Conservation (phyloP, 225 moss, liverwort and hornwort genomes). For the Sphagnum tenellum region DNA sequence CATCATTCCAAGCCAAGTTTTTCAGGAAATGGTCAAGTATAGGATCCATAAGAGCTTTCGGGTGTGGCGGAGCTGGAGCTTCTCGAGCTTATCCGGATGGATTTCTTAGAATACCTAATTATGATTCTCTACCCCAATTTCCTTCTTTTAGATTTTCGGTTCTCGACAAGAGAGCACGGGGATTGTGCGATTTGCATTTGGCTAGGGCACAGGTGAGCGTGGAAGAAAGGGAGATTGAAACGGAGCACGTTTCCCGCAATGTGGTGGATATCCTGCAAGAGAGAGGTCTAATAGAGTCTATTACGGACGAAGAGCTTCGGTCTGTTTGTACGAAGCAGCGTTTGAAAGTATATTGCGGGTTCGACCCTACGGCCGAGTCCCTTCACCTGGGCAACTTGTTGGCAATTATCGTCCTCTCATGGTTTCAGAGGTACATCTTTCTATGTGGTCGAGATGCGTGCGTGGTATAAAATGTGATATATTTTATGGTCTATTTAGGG, state of each 20-base stretch:
- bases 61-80: not conserved
- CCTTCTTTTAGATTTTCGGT: no score
- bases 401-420: conserved; percentile 83
- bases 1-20: not conserved
- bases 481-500: no score
- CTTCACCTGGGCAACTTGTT: conserved; percentile 93
- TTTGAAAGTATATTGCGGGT: conserved; percentile 87
- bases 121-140: no score
- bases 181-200: not conserved
- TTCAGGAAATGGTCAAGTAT: not conserved
- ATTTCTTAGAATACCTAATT: no score
- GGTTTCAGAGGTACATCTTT: conserved; percentile 67
- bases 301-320: conserved; percentile 67
- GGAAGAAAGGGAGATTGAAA: conserved; percentile 1
- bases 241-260: conserved; percentile 25
- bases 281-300: conserved; percentile 71
- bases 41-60: not conserved
- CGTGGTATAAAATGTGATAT: no score
- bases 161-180: no score
- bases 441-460: no score
- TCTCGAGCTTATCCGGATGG: not conserved
- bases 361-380: conserved; percentile 87
- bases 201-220: not conserved
- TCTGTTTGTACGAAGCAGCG: conserved; percentile 44
- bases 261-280: conserved; percentile 80